Percentiles rank a stretch among this genome's conserved stretches.
These are phyloP conservation scores for Euphrasia confusa DNA, from an alignment of 257 asterid species.

Conservation along the genomic window DNA sequence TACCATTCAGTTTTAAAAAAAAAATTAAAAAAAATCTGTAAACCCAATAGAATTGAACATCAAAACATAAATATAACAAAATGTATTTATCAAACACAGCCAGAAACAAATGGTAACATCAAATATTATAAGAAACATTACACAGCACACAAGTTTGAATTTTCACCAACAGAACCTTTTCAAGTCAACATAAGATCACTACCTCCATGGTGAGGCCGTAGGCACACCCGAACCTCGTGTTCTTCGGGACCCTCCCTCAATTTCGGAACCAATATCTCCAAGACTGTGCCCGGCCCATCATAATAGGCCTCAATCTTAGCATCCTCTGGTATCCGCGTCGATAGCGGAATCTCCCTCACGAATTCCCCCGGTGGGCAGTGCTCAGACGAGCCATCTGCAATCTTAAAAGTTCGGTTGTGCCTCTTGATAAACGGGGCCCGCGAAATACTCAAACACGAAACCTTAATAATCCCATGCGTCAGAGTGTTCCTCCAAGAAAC, in stretches of 20 bases:
- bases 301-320: conserved; percentile 48
- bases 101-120: background rate
- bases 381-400: conserved; percentile 35
- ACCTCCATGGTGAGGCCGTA: conserved; percentile 43
- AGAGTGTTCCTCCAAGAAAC: conserved; percentile 68
- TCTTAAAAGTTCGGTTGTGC: conserved; percentile 42
- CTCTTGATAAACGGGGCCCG: conserved; percentile 39
- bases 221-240: conserved; percentile 48
- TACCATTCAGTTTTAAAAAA: too few relatives aligned
- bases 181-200: conserved; percentile 43
- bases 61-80: too few relatives aligned
- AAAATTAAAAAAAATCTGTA: too few relatives aligned
- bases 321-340: conserved; percentile 46
- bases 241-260: conserved; percentile 40
- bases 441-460: conserved; percentile 37
- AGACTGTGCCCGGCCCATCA: conserved; percentile 34
- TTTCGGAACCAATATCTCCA: conserved; percentile 48
- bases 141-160: background rate
- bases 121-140: background rate
- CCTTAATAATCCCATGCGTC: conserved; percentile 40
- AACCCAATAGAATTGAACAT: too few relatives aligned
- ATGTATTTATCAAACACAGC: too few relatives aligned
- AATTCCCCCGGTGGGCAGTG: conserved; percentile 55
- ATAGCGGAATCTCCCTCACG: conserved; percentile 40
- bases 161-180: conserved; percentile 15